Conservation (phyloP, 164 flowering plant species). For the Chimonanthus praecox region DNA sequence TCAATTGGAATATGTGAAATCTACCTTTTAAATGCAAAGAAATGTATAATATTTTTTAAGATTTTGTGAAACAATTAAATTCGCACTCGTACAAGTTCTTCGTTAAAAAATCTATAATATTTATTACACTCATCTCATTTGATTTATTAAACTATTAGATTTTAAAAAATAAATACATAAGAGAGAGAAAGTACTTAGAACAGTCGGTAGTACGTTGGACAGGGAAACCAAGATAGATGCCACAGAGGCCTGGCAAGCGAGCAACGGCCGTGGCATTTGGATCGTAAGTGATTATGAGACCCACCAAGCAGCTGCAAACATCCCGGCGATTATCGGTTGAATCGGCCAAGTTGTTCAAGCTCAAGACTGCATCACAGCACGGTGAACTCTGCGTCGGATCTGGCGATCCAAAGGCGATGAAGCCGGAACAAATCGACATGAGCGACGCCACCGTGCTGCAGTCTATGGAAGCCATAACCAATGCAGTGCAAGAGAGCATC, state of each 20-base stretch:
- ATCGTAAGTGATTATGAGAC: constrained; percentile 27
- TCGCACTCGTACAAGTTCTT: neutral
- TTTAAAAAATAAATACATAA: neutral
- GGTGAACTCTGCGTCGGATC: constrained; percentile 47
- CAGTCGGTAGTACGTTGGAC: constrained; percentile 52
- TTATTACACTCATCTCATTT: neutral
- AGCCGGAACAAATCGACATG: constrained; percentile 48
- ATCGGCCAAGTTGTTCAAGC: constrained; percentile 25
- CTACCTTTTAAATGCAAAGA: too few relatives aligned
- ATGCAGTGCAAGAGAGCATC: constrained; percentile 1
- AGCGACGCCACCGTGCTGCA: constrained; percentile 39
- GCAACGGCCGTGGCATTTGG: constrained; percentile 52
- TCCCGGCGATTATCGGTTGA: constrained; percentile 20
- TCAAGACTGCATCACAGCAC: constrained; percentile 46
- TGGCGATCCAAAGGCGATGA: constrained; percentile 40
- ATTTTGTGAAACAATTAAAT: too few relatives aligned
- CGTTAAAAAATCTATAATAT: neutral
- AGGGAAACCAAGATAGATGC: constrained; percentile 52
- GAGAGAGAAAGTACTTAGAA: constrained; percentile 22
- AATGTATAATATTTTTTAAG: too few relatives aligned
- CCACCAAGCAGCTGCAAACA: constrained; percentile 46
- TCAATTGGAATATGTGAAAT: too few relatives aligned
- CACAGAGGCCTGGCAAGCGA: constrained; percentile 56
- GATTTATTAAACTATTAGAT: neutral
- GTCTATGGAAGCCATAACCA: constrained; percentile 11